Evolutionary conservation across 2,329 filamentous ascomycete genomes (phyloP), one percentile per base, ranked within the genome.

Genomic region (Bipolaris sorokiniana): DNA sequence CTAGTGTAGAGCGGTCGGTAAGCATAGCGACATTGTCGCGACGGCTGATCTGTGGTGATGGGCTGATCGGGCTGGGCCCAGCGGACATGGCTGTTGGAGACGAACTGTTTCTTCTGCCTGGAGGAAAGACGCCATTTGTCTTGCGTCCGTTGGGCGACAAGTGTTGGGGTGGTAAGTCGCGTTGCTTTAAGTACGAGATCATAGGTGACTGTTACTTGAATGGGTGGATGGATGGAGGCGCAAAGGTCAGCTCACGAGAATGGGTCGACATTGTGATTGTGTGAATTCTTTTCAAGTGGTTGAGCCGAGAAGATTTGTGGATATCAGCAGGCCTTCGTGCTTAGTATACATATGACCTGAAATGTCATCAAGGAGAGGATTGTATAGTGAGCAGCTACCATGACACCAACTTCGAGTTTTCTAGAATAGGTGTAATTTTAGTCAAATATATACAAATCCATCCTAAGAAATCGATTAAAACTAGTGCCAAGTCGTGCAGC

Each of bases 111-210:
- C 33, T 60, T 2, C 38, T 65, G 10, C 34, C 20, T 13, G 62
- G 65, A 3, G 62, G 54, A 4, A 51, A 41, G 16, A 60, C 60
- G 1, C 65, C 59, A 5, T 63, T 63, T 10, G 44, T 65, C 1
- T 37, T 68, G 2, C 50, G 50, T 18, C 40, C 10, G 4, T 7
- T 28, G 7, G 28, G n/a, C 38, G n/a, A n/a, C n/a, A n/a, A n/a
- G n/a, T n/a, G n/a, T n/a, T n/a, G n/a, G n/a, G n/a, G n/a, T n/a
- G n/a, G n/a, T n/a, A n/a, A n/a, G n/a, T n/a, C n/a, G n/a, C n/a
- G n/a, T n/a, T n/a, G n/a, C n/a, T n/a, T n/a, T n/a, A 48, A 3
- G 20, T 42, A 44, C 3, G 26, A 54, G 28, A 54, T 54, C 11
- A 41, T 54, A 2, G 51, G 51, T 11, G 51, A 54, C 42, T 44